Evolutionary conservation across 306 rosid species (phyloP), one percentile per base, ranked within the genome.

Genomic region (Castanea crenata): DNA sequence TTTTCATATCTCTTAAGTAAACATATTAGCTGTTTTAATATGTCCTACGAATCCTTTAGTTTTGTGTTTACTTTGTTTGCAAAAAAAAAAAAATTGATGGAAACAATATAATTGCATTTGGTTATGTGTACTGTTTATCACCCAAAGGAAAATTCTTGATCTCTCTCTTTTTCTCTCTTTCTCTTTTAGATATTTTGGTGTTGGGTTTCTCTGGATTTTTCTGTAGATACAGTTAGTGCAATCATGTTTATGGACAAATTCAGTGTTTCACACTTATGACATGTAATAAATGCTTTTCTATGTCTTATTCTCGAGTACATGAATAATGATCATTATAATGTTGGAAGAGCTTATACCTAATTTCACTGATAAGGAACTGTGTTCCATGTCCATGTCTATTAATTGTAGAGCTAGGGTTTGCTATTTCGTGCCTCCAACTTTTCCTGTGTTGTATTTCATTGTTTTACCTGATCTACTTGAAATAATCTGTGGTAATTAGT

Each of bases 71-170:
- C 6, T 34, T 34, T 68, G 72, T 68, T 8, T 68, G 72, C 72
- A 35, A 34, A 67, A 68, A 49, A 3, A 49, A n/a, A 49, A 49
- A 49, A 3, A 49, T 11, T 34, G 27, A 68, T 34, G 46, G 51
- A 18, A 68, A 68, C 72, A 19, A n/a, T 38, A 68, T 68, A 68
- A 64, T 64, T 68, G 14, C 72, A 68, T 68, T 68, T 68, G 13
- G 25, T 21, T 46, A 34, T 38, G 25, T 18, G 27, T 41, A 8
- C 46, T 67, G 71, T n/a, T 35, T 15, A 8, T 64, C 44, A 65
- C 10, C 5, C 14, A 35, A 4, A 10, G 38, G 7, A 32, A 67
- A 6, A 10, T 15, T 38, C 10, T 19, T 67, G 27, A 67, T 34
- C 51, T 29, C 18, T 63, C 69, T 63, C 12, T 15, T 6, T 15